A percentile compares a stretch with the other conserved stretches of the same genome.
Evolutionary conservation across 2,329 filamentous ascomycete genomes (phyloP).

Genomic region (Penicillium sclerotigenum): DNA sequence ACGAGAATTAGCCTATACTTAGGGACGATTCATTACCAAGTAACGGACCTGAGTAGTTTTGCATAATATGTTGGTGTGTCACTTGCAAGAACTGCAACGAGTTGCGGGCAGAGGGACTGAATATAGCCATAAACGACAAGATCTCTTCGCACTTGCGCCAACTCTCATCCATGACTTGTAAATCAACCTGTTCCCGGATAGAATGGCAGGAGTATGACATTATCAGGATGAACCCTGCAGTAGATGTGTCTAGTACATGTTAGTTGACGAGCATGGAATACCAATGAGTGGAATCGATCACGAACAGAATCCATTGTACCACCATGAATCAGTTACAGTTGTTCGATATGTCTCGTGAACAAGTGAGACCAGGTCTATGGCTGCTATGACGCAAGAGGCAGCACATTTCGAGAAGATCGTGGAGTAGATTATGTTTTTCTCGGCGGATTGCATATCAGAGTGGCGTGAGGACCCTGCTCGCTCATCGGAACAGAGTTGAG

Average conservation of each 20-base stretch:
- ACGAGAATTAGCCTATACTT: neutral
- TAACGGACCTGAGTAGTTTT: conserved; percentile 19
- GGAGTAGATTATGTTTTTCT: conserved; percentile 24
- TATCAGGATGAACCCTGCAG: conserved; percentile 32
- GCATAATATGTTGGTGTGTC: conserved; percentile 21
- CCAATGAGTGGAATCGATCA: neutral
- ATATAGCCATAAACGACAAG: conserved; percentile 27
- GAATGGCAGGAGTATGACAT: conserved; percentile 29
- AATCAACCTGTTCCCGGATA: conserved; percentile 21
- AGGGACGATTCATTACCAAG: neutral
- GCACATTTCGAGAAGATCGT: conserved; percentile 32
- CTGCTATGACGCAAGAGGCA: conserved; percentile 29
- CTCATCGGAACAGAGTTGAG: conserved; percentile 30
- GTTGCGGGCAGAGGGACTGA: conserved; percentile 30
- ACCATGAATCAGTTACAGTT: conserved; percentile 33
- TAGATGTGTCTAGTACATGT: conserved; percentile 26
- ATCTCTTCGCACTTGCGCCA: conserved; percentile 32
- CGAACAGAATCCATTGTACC: conserved; percentile 43
- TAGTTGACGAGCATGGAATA: neutral
- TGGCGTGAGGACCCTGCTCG: conserved; percentile 6
- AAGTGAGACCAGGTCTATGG: conserved; percentile 31
- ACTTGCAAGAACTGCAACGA: conserved; percentile 30
- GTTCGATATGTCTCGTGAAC: conserved; percentile 31
- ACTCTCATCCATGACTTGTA: conserved; percentile 15
- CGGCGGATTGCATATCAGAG: conserved; percentile 3